Conservation (phyloP, 2,329 filamentous ascomycete genomes). For the Neonectria sp. region DNA sequence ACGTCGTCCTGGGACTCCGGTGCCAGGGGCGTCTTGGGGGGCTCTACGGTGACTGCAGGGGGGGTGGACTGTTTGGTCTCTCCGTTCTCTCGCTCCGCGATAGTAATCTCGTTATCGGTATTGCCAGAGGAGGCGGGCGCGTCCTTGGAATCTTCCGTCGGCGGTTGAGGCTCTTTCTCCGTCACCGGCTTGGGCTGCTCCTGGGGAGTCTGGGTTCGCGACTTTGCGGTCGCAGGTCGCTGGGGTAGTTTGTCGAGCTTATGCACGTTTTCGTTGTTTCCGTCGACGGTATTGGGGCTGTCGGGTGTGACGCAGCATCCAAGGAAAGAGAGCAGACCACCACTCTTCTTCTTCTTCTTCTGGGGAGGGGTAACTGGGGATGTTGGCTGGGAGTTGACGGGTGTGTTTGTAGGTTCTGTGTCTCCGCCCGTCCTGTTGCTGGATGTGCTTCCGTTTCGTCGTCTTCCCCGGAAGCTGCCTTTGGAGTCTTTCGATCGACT, state of each 20-base stretch:
- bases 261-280: conserved; percentile 69
- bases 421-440: conserved; percentile 73
- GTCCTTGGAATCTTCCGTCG: conserved; percentile 57
- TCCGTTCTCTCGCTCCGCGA: conserved; percentile 59
- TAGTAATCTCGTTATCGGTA: conserved; percentile 62
- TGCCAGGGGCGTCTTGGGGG: conserved; percentile 51
- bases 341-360: conserved; percentile 70
- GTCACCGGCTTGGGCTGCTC: conserved; percentile 63
- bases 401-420: conserved; percentile 66
- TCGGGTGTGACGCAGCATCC: conserved; percentile 78
- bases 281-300: conserved; percentile 67
- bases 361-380: conserved; percentile 65
- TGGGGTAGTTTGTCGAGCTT: conserved; percentile 71
- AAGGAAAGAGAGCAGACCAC: conserved; percentile 72
- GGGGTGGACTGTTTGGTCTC: conserved; percentile 63
- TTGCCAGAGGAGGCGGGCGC: conserved; percentile 64
- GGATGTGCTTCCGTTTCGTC: conserved; percentile 77
- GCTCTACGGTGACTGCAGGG: conserved; percentile 60
- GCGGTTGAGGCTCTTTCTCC: conserved; percentile 64
- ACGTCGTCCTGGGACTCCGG: conserved; percentile 46
- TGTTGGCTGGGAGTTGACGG: conserved; percentile 66
- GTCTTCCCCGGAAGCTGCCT: conserved; percentile 73
- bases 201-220: conserved; percentile 67
- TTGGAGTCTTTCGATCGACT: conserved; percentile 77
- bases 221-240: conserved; percentile 68